phyloP scores from a whole-genome alignment of 495 filamentous ascomycete species.

The Penicillium samsonianum region DNA sequence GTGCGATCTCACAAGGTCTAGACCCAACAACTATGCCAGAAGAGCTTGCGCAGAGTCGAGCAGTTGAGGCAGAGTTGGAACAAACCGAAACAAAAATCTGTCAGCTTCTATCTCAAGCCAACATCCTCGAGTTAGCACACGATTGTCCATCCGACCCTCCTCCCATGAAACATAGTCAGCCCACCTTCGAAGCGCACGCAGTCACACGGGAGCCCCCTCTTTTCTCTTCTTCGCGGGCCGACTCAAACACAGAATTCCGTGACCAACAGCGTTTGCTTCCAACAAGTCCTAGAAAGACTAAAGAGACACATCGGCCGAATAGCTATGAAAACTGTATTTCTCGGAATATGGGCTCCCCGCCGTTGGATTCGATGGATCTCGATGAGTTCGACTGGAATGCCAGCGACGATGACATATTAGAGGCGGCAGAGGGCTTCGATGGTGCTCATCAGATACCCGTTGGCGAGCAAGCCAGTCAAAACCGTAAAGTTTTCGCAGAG shows the following conservation, averaged over 20 bases:
- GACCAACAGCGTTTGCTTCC: slow-evolving; percentile 11
- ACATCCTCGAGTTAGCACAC: slow-evolving; percentile 17
- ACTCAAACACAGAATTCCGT: slow-evolving; percentile 1
- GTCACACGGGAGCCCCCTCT: not conserved
- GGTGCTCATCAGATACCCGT: slow-evolving; percentile 36
- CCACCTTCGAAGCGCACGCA: not conserved
- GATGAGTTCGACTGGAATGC: slow-evolving; percentile 66
- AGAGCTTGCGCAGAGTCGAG: slow-evolving; percentile 40
- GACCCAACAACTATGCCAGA: slow-evolving; percentile 36
- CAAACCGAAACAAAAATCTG: slow-evolving; percentile 35
- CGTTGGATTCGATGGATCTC: slow-evolving; percentile 30
- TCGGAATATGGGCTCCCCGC: slow-evolving; percentile 49
- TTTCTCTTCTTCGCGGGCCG: slow-evolving; percentile 5
- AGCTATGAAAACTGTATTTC: slow-evolving; percentile 43
- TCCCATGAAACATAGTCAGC: not conserved
- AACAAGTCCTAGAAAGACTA: slow-evolving; percentile 10
- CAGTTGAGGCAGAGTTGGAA: slow-evolving; percentile 38
- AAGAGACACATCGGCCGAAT: slow-evolving; percentile 11
- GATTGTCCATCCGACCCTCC: not conserved
- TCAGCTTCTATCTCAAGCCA: slow-evolving; percentile 30
- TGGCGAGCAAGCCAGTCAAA: slow-evolving; percentile 27
- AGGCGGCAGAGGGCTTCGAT: slow-evolving; percentile 59
- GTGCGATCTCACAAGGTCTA: slow-evolving; percentile 37
- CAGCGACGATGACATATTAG: slow-evolving; percentile 71
- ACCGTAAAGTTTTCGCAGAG: slow-evolving; percentile 54